Percentiles rank a stretch among this genome's conserved stretches.
Evolutionary conservation across 768 basidiomycete species (phyloP).

Genomic region (Austroboletus eburneus): DNA sequence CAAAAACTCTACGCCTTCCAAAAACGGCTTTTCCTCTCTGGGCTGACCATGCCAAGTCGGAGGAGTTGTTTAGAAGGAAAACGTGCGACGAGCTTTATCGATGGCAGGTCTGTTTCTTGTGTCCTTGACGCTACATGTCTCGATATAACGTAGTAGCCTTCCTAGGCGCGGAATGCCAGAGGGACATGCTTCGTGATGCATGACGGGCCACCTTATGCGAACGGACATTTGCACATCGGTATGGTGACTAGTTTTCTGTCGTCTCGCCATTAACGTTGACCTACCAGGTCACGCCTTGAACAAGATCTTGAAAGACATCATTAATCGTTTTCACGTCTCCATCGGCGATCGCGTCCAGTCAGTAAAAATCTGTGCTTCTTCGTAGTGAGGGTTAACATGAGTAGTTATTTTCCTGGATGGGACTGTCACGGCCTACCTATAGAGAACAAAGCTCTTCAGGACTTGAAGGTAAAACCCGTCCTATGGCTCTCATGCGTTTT

Average conservation of each 20-base stretch:
- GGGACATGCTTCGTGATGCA: constrained; percentile 81
- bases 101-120: constrained; percentile 59
- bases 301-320: constrained; percentile 94
- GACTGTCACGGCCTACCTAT: constrained; percentile 98
- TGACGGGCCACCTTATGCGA: constrained; percentile 97
- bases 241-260: constrained; percentile 5
- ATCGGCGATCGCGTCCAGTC: constrained; percentile 79
- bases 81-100: constrained; percentile 74
- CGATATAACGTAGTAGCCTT: neutral
- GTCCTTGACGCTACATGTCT: neutral
- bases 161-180: constrained; percentile 59
- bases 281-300: constrained; percentile 87
- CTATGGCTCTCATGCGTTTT: neutral
- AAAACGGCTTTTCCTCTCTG: constrained; percentile 77
- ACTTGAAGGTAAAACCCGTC: constrained; percentile 54
- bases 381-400: neutral
- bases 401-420: constrained; percentile 92
- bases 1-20: constrained; percentile 72
- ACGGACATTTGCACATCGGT: constrained; percentile 96
- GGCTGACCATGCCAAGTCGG: constrained; percentile 59
- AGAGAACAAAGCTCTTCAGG: constrained; percentile 86
- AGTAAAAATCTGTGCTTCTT: constrained; percentile 25
- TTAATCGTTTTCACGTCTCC: constrained; percentile 82
- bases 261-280: neutral
- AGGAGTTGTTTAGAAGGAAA: constrained; percentile 51